These are phyloP conservation scores for Chlamydomonas applanata DNA, from an alignment of 139 green algal genomes.

Conservation along the genomic window DNA sequence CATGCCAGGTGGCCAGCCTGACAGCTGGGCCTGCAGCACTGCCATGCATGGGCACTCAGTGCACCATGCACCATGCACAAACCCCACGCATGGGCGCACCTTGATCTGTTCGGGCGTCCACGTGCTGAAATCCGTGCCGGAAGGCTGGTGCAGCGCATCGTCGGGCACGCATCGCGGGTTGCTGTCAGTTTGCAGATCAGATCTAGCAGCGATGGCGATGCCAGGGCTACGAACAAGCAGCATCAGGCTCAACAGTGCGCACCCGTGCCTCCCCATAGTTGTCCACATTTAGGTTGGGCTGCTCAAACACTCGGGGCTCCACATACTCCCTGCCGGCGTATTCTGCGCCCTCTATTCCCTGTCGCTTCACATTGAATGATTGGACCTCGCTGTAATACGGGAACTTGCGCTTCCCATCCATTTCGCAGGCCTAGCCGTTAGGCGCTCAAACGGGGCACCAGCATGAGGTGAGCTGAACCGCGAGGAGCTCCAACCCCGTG, in stretches of 20 bases:
- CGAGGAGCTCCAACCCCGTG: no score
- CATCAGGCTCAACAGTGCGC: neutral
- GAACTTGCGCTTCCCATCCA: constrained; percentile 26
- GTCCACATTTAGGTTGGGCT: constrained; percentile 36
- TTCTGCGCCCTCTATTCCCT: neutral
- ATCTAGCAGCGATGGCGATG: neutral
- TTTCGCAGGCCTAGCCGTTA: neutral
- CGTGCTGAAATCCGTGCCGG: constrained; percentile 55
- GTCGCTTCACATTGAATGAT: constrained; percentile 19
- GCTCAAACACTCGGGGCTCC: constrained; percentile 50
- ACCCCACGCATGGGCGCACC: constrained; percentile 12
- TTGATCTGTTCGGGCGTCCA: constrained; percentile 68
- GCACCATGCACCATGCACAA: neutral
- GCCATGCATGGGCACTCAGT: no score
- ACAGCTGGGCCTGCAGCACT: no score
- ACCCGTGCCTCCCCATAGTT: constrained; percentile 10
- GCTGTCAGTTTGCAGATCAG: neutral
- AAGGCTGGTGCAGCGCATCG: neutral
- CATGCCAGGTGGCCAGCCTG: neutral
- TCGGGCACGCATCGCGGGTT: neutral
- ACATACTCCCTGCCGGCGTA: constrained; percentile 30
- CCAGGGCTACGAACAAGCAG: neutral
- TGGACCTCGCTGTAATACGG: constrained; percentile 22
- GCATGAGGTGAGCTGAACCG: neutral
- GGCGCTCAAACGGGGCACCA: neutral